Evolutionary conservation across 306 rosid species (phyloP), one percentile per base, ranked within the genome.

Genomic region (Vigna nakashimae): DNA sequence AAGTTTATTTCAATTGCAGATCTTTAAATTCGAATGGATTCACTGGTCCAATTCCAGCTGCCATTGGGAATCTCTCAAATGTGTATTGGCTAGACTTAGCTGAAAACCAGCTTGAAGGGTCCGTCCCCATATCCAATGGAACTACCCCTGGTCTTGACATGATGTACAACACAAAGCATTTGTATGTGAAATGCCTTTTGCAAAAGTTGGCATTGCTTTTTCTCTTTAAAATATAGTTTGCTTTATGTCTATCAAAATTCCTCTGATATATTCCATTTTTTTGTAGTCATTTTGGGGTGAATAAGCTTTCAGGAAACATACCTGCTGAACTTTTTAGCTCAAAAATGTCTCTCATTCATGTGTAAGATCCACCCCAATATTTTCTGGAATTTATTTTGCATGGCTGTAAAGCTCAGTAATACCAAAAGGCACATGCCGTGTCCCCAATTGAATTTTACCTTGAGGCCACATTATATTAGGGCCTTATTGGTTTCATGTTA

Each of bases 211-310:
- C 77, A 14, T 40, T 75, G 12, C 28, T 50, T 30, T 45, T 46
- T 55, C 9, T 73, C 65, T 32, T 34, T 8, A 74, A 9, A 32
- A 22, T 63, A 22, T 63, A 16, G 15, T 70, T 63, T 63, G 0
- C 13, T 64, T 69, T 56, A 49, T 64, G 20, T 49, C 12, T 24
- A 48, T 57, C 45, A 65, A 48, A 56, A 55, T 56, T 48, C 30
- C 28, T 56, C 76, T 80, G 46, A 80, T 55, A 48, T 9, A 50
- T 77, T 77, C 18, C 59, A 34, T 74, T 75, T 46, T 30, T 82
- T n/a, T 68, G 26, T 88, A 91, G 94, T 84, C 97, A 91, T 84
- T 75, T 85, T 78, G 90, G 91, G 77, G 63, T 18, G 56, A 91
- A 91, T 70, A 74, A 69, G 58, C 90, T 91, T 70, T 76, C 86